A percentile compares a stretch with the other conserved stretches of the same genome.
Evolutionary conservation across 768 basidiomycete species (phyloP).

Genomic region (Lactarius hatsudake): DNA sequence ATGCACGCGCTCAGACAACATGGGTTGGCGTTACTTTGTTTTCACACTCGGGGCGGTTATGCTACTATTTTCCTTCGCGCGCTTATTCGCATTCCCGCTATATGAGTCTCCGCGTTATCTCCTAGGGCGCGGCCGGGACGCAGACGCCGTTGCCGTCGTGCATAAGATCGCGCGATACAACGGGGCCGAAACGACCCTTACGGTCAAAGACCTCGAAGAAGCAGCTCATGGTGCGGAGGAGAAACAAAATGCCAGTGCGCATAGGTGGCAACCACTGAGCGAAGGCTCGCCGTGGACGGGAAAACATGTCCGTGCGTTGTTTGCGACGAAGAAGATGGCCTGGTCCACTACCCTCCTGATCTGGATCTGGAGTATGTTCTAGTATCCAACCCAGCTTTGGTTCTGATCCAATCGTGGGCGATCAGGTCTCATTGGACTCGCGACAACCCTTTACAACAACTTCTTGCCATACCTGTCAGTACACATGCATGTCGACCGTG

Average conservation of each 20-base stretch:
- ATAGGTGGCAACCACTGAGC: constrained; percentile 35
- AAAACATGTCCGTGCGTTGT: constrained; percentile 56
- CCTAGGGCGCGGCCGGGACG: constrained; percentile 51
- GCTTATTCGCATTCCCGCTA: constrained; percentile 52
- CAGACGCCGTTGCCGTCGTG: constrained; percentile 48
- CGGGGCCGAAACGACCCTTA: constrained; percentile 41
- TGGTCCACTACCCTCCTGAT: constrained; percentile 64
- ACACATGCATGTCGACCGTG: neutral
- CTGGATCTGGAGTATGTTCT: constrained; percentile 40
- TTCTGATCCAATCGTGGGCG: neutral
- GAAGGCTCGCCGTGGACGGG: constrained; percentile 41
- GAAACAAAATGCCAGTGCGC: constrained; percentile 5
- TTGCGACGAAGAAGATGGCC: constrained; percentile 60
- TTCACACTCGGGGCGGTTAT: constrained; percentile 52
- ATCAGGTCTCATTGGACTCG: constrained; percentile 37
- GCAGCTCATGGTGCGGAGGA: constrained; percentile 30
- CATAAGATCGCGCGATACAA: constrained; percentile 52
- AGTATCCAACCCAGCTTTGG: neutral
- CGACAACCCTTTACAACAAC: constrained; percentile 39
- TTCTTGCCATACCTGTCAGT: constrained; percentile 38
- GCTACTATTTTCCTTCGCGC: constrained; percentile 50
- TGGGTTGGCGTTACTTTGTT: constrained; percentile 64
- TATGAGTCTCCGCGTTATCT: constrained; percentile 59
- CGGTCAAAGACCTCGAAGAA: constrained; percentile 43
- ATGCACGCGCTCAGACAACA: constrained; percentile 47